Percentiles rank a stretch among this genome's conserved stretches.
These are phyloP conservation scores for Phytophthora hybrid DNA, from an alignment of 352 stramenopile species.

Conservation along the genomic window DNA sequence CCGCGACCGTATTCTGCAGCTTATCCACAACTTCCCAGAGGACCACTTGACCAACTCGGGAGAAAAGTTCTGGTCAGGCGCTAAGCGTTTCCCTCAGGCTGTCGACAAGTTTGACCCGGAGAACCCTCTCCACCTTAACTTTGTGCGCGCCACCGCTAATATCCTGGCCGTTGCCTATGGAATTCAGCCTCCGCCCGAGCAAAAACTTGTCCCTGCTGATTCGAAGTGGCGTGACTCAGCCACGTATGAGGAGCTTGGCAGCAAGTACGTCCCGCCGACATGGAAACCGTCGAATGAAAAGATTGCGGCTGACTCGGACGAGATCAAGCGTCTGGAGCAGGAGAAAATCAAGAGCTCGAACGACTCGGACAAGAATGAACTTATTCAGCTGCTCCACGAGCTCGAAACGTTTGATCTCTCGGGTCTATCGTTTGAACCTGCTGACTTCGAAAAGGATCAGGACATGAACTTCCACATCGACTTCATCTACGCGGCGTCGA, in stretches of 20 bases:
- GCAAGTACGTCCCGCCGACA: constrained; percentile 47
- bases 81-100: constrained; percentile 84
- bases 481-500: constrained; percentile 98
- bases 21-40: constrained; percentile 87
- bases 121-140: constrained; percentile 79
- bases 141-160: constrained; percentile 82
- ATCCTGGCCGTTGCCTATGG: constrained; percentile 85
- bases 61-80: constrained; percentile 87
- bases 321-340: constrained; percentile 74
- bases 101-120: constrained; percentile 68
- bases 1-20: constrained; percentile 90
- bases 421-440: constrained; percentile 73
- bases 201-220: constrained; percentile 77
- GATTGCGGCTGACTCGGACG: constrained; percentile 76
- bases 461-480: constrained; percentile 96
- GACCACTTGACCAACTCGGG: constrained; percentile 85
- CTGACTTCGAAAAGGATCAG: constrained; percentile 99
- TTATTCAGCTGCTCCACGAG: constrained; percentile 76
- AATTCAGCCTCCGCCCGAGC: constrained; percentile 73
- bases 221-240: constrained; percentile 82
- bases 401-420: constrained; percentile 66
- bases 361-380: constrained; percentile 70
- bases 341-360: constrained; percentile 71
- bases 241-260: constrained; percentile 67
- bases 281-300: constrained; percentile 85